Conservation (phyloP, 2,329 filamentous ascomycete species). For the Fusarium zealandicum region DNA sequence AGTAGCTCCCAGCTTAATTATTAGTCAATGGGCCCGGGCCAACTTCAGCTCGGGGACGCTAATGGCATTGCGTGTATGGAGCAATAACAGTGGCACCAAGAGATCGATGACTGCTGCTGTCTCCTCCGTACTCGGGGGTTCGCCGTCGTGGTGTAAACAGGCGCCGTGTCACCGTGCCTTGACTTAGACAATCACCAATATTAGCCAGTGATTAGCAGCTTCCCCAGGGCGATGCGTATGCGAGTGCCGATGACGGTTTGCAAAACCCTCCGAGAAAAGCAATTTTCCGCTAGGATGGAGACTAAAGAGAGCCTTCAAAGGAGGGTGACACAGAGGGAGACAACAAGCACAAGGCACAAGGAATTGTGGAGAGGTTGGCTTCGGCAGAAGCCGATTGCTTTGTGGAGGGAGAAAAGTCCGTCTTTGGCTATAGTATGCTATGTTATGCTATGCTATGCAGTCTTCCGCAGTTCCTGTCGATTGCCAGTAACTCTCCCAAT, state of each 20-base stretch:
- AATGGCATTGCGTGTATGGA: neutral
- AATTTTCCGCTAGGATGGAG: constrained; percentile 20
- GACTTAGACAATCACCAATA: neutral
- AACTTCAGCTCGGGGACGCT: neutral
- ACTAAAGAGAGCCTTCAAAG: constrained; percentile 4
- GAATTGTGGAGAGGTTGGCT: constrained; percentile 18
- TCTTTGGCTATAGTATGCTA: constrained; percentile 42
- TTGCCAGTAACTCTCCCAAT: constrained; percentile 35
- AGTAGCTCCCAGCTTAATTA: neutral
- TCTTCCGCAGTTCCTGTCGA: constrained; percentile 41
- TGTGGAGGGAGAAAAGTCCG: constrained; percentile 34
- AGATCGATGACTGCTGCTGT: neutral
- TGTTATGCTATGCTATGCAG: constrained; percentile 41
- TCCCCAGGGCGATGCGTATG: neutral
- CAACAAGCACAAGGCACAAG: constrained; percentile 12
- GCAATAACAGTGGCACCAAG: neutral
- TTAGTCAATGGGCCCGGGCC: too few relatives aligned
- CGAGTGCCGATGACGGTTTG: constrained; percentile 19
- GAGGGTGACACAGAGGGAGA: constrained; percentile 7
- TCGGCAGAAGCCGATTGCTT: constrained; percentile 23
- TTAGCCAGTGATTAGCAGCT: neutral
- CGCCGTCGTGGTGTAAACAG: neutral
- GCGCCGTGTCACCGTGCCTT: constrained; percentile 16
- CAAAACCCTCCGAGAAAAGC: constrained; percentile 33
- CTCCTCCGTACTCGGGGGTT: neutral